phyloP scores from a whole-genome alignment of 208 protist species.

The Blastocrithidia nonstop region DNA sequence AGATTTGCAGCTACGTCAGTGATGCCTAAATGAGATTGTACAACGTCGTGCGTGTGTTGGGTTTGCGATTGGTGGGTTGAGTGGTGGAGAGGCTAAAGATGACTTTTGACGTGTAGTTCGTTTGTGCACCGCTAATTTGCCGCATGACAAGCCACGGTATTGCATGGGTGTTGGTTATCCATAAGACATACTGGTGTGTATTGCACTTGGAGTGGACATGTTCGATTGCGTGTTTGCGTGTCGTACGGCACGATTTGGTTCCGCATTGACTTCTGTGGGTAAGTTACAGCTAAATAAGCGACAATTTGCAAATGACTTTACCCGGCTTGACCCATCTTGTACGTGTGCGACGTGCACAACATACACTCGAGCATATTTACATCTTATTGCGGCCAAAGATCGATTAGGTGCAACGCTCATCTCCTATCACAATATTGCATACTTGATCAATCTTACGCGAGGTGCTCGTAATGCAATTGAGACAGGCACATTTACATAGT shows the following conservation, averaged over 20 bases:
- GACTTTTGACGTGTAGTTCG: slow-evolving; percentile 92
- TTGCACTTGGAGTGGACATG: slow-evolving; percentile 98
- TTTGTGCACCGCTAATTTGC: slow-evolving; percentile 83
- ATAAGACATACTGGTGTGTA: slow-evolving; percentile 97
- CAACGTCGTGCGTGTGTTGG: slow-evolving; percentile 87
- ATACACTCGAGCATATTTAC: slow-evolving; percentile 89
- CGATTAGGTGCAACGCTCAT: slow-evolving; percentile 85
- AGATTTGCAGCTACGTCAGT: slow-evolving; percentile 68
- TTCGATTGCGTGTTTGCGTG: slow-evolving; percentile 99
- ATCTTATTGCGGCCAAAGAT: slow-evolving; percentile 83
- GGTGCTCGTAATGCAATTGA: slow-evolving; percentile 73
- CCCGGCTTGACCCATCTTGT: slow-evolving; percentile 80
- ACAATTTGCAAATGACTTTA: slow-evolving; percentile 51
- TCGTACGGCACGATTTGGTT: slow-evolving; percentile 94
- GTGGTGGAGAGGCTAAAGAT: slow-evolving; percentile 96
- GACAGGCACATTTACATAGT: slow-evolving; percentile 58
- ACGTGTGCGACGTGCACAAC: slow-evolving; percentile 83
- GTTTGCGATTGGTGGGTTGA: slow-evolving; percentile 98
- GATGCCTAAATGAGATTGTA: slow-evolving; percentile 89
- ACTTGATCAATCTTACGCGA: slow-evolving; percentile 88
- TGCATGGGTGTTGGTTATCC: slow-evolving; percentile 98
- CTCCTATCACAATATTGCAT: slow-evolving; percentile 97
- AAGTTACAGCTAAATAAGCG: slow-evolving; percentile 68
- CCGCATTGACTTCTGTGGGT: slow-evolving; percentile 77
- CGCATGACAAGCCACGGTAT: slow-evolving; percentile 92